Conservation (phyloP, 2,329 filamentous ascomycete genomes). For the Penicillium janthinellum region DNA sequence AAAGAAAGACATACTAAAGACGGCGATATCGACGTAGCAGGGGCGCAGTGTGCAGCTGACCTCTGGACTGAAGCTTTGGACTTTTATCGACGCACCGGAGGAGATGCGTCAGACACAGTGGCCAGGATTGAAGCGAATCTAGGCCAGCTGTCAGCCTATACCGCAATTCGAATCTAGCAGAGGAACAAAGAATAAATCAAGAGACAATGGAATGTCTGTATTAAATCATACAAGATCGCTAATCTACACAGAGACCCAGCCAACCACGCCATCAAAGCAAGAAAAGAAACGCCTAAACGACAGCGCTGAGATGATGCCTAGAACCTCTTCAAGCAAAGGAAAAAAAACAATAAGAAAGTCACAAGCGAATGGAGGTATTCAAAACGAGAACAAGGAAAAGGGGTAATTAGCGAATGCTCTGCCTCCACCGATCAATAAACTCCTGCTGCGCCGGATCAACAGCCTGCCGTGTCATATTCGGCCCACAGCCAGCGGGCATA, state of each 20-base stretch:
- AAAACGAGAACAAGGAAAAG: conserved; percentile 8
- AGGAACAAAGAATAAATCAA: no score
- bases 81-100: background rate
- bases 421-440: conserved; percentile 63
- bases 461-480: conserved; percentile 35
- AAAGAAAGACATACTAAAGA: background rate
- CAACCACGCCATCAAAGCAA: background rate
- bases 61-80: conserved; percentile 5
- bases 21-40: background rate
- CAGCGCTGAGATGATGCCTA: conserved; percentile 21
- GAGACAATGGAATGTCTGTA: background rate
- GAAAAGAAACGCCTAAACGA: conserved; percentile 17
- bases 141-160: background rate
- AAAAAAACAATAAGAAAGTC: conserved; percentile 3
- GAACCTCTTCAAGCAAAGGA: background rate
- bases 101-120: background rate
- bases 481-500: conserved; percentile 26
- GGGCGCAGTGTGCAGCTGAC: background rate
- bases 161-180: background rate
- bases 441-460: conserved; percentile 56
- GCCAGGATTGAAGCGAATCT: background rate
- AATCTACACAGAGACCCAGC: conserved; percentile 25
- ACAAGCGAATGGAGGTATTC: conserved; percentile 8
- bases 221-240: conserved; percentile 15
- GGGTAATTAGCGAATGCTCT: conserved; percentile 39